Evolutionary conservation across 441 rosid species (phyloP).

Genomic region (Adansonia grandidieri): DNA sequence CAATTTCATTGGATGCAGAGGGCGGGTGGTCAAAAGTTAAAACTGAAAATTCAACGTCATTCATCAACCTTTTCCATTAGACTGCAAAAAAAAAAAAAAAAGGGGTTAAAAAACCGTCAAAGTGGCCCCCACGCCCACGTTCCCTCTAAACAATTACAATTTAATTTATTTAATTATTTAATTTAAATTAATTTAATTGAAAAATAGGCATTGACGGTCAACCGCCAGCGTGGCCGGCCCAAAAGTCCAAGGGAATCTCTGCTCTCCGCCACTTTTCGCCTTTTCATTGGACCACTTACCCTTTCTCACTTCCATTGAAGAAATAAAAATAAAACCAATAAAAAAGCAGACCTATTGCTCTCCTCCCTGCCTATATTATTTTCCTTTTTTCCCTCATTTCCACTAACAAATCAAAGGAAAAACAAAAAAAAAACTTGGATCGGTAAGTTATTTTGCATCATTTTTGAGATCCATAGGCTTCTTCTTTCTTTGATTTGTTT

Average conservation of each 20-base stretch:
- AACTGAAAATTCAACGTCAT: too few species aligned
- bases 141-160: too few species aligned
- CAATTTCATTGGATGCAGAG: too few species aligned
- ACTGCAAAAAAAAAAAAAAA: too few species aligned
- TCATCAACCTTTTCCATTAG: too few species aligned
- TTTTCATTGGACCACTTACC: conserved; percentile 34
- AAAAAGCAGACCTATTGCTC: background rate
- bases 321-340: background rate
- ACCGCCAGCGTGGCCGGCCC: conserved; percentile 36
- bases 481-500: background rate
- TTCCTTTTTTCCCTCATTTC: background rate
- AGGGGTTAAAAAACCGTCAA: too few species aligned
- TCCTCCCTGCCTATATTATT: background rate
- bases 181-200: too few species aligned
- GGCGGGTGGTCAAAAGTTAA: too few species aligned
- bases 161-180: too few species aligned
- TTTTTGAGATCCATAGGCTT: conserved; percentile 26
- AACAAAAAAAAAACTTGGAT: background rate
- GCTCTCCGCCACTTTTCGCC: conserved; percentile 38
- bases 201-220: conserved; percentile 38
- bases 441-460: conserved; percentile 32
- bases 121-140: too few species aligned
- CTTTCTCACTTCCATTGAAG: background rate
- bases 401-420: background rate
- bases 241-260: conserved; percentile 37